phyloP scores from a whole-genome alignment of 2,329 filamentous ascomycete species.

The Aspergillus phoenicis region DNA sequence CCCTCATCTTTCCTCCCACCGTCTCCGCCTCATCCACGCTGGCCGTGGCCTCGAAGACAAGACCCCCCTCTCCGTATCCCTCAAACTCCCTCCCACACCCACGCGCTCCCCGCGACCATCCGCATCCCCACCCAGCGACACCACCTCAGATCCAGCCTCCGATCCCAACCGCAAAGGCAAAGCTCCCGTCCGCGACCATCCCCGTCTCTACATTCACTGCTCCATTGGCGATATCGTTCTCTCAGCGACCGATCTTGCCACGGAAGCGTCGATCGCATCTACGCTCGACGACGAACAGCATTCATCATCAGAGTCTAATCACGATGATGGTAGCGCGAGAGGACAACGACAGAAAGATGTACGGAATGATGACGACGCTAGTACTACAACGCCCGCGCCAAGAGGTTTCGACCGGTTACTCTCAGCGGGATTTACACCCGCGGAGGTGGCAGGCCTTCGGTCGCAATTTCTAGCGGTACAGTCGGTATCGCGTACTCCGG shows the following conservation, averaged over 20 bases:
- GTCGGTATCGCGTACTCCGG: constrained; percentile 77
- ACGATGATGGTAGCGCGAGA: constrained; percentile 9
- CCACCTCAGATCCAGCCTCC: constrained; percentile 15
- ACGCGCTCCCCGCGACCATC: constrained; percentile 41
- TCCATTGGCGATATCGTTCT: constrained; percentile 79
- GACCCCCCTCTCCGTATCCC: constrained; percentile 66
- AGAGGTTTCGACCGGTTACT: constrained; percentile 88
- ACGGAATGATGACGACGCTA: constrained; percentile 12
- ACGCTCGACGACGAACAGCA: constrained; percentile 28
- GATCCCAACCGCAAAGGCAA: constrained; percentile 65
- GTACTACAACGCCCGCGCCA: constrained; percentile 59
- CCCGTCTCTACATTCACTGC: constrained; percentile 86
- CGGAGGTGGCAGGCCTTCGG: constrained; percentile 81
- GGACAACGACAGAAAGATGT: constrained; percentile 17
- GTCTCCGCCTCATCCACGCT: constrained; percentile 85
- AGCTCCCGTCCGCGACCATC: constrained; percentile 54
- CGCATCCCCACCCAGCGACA: constrained; percentile 21
- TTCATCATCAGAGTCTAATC: neutral
- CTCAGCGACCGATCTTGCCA: constrained; percentile 66
- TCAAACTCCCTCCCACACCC: constrained; percentile 65
- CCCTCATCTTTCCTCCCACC: constrained; percentile 62
- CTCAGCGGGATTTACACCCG: constrained; percentile 74
- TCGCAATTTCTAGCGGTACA: constrained; percentile 89
- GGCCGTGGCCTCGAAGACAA: constrained; percentile 82
- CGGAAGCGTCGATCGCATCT: constrained; percentile 58